A percentile compares a stretch with the other conserved stretches of the same genome.
Evolutionary conservation across 768 basidiomycete species (phyloP).

Genomic region (Clitopilus passeckerianus): DNA sequence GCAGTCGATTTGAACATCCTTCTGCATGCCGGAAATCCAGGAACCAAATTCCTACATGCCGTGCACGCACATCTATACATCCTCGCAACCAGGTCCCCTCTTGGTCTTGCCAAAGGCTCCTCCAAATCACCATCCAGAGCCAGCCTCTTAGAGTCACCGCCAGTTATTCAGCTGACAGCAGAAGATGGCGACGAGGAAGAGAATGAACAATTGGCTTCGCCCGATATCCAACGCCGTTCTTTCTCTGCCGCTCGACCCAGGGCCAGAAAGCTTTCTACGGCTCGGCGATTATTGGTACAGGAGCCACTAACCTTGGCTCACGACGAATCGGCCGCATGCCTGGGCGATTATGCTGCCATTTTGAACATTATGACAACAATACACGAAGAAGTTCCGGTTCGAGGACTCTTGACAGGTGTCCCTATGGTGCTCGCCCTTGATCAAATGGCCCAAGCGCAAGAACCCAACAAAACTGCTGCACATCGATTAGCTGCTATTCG

Average conservation of each 20-base stretch:
- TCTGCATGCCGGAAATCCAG: constrained; percentile 53
- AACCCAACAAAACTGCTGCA: constrained; percentile 29
- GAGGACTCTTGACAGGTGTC: constrained; percentile 69
- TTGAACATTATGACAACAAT: constrained; percentile 61
- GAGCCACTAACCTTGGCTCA: constrained; percentile 36
- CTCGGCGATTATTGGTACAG: constrained; percentile 47
- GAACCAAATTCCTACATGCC: constrained; percentile 72
- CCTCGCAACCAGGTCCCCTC: constrained; percentile 64
- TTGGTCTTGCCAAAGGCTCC: constrained; percentile 42
- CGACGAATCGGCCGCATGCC: constrained; percentile 42
- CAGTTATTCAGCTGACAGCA: constrained; percentile 24
- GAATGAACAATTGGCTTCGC: constrained; percentile 19
- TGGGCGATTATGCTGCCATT: constrained; percentile 73
- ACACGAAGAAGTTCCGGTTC: constrained; percentile 69
- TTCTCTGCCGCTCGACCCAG: constrained; percentile 41
- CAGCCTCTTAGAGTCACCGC: constrained; percentile 20
- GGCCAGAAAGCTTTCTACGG: constrained; percentile 51
- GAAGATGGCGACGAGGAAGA: constrained; percentile 18
- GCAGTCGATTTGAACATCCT: constrained; percentile 39
- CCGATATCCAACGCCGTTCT: constrained; percentile 32
- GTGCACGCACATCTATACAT: constrained; percentile 78
- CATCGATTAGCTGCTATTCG: constrained; percentile 51
- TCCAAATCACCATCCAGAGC: constrained; percentile 36
- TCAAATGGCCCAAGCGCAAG: constrained; percentile 38
- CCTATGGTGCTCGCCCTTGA: constrained; percentile 86